These are phyloP conservation scores for Stagonosporopsis chrysanthemi DNA, from an alignment of 2,329 filamentous ascomycete genomes.

Conservation along the genomic window DNA sequence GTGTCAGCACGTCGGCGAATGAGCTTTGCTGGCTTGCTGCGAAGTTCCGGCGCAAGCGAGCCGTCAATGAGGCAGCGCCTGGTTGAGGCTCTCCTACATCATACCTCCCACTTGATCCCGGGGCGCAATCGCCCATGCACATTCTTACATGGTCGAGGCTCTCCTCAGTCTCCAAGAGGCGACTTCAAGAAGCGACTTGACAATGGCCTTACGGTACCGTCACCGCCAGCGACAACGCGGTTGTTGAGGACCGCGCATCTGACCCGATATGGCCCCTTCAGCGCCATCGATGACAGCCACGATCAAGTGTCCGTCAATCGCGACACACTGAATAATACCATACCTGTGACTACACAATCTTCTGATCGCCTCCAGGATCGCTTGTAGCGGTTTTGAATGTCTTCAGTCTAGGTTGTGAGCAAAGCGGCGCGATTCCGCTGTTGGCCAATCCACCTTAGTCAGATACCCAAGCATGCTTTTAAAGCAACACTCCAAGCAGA, in stretches of 20 bases:
- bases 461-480: slow-evolving; percentile 8
- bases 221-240: background rate
- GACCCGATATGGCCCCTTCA: background rate
- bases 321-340: too few species aligned
- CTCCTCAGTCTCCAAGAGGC: background rate
- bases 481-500: background rate
- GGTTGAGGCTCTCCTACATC: background rate
- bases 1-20: slow-evolving; percentile 5
- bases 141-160: background rate
- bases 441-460: slow-evolving; percentile 5
- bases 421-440: slow-evolving; percentile 12
- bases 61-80: background rate
- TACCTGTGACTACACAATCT: background rate
- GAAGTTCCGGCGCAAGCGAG: slow-evolving; percentile 16
- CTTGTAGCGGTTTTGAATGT: background rate
- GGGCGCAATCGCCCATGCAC: background rate
- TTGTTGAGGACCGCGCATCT: background rate
- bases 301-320: background rate
- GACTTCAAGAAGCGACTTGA: background rate
- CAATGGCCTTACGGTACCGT: background rate
- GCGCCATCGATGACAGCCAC: background rate
- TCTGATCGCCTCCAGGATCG: too few species aligned
- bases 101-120: too few species aligned
- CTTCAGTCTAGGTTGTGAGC: background rate
- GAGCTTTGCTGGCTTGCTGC: slow-evolving; percentile 4